Evolutionary conservation across 371 early-diverging fungal genomes (phyloP).

Genomic region (Batkoa obscura): DNA sequence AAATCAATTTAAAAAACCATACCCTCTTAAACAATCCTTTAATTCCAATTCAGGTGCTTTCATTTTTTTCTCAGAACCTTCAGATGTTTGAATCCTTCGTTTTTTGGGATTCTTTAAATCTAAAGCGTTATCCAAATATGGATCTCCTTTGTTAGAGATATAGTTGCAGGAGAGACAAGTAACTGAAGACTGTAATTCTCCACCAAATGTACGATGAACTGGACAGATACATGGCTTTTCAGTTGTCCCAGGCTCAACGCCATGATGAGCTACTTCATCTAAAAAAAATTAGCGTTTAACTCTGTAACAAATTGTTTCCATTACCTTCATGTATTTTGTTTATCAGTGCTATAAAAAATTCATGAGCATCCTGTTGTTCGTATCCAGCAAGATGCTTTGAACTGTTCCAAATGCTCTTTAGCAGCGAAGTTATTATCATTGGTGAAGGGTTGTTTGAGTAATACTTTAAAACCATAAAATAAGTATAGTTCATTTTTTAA

Average conservation of each 20-base stretch:
- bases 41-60: neutral
- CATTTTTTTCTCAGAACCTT: no score
- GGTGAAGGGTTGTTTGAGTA: slow-evolving; percentile 9
- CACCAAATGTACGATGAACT: slow-evolving; percentile 81
- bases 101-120: no score
- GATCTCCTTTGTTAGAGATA: slow-evolving; percentile 60
- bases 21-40: neutral
- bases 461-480: neutral
- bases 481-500: neutral
- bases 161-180: slow-evolving; percentile 66
- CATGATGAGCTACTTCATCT: neutral
- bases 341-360: slow-evolving; percentile 77
- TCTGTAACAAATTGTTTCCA: slow-evolving; percentile 20
- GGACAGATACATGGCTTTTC: slow-evolving; percentile 53
- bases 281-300: neutral
- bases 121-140: slow-evolving; percentile 79
- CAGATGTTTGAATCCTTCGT: no score
- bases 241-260: neutral
- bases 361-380: slow-evolving; percentile 92
- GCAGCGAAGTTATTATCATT: slow-evolving; percentile 16
- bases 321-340: slow-evolving; percentile 61
- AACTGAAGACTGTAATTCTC: slow-evolving; percentile 70
- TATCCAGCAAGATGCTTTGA: slow-evolving; percentile 60
- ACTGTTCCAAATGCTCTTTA: slow-evolving; percentile 13
- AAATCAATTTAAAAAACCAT: neutral